Conservation (phyloP, 2,329 filamentous ascomycete genomes). For the Cladophialophora exuberans region DNA sequence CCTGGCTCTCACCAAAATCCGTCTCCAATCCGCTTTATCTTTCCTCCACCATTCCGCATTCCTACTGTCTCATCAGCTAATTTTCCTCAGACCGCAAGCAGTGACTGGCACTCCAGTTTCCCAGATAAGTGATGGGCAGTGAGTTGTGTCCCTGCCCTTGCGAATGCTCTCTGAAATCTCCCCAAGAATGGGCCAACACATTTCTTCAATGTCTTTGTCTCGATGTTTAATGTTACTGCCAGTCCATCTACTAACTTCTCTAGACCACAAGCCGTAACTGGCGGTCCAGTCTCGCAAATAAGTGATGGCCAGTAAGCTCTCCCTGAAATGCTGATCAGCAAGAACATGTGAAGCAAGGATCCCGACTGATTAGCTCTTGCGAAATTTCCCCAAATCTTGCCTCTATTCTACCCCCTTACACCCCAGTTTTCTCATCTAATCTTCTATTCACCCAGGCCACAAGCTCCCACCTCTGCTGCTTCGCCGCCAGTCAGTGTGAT, state of each 20-base stretch:
- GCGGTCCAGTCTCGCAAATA: constrained; percentile 18
- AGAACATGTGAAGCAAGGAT: not conserved
- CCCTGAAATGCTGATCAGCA: too few species aligned
- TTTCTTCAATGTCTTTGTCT: not conserved
- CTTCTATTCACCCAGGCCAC: constrained; percentile 4
- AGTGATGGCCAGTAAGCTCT: constrained; percentile 20
- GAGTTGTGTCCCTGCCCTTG: not conserved
- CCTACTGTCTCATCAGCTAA: constrained; percentile 37
- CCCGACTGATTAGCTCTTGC: too few species aligned
- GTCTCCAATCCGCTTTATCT: not conserved
- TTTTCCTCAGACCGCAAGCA: constrained; percentile 43
- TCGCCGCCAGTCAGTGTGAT: constrained; percentile 12
- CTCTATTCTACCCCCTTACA: too few species aligned
- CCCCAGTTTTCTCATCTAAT: too few species aligned
- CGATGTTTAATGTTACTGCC: not conserved
- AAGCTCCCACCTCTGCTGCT: constrained; percentile 12
- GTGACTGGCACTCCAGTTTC: constrained; percentile 42
- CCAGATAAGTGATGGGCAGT: constrained; percentile 54
- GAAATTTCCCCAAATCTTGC: too few species aligned
- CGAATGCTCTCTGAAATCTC: constrained; percentile 4
- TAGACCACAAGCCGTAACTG: constrained; percentile 38
- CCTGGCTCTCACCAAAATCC: too few species aligned
- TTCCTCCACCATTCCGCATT: constrained; percentile 14
- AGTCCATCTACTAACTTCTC: not conserved
- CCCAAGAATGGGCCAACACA: constrained; percentile 40